Evolutionary conservation across 768 basidiomycete genomes (phyloP).

Genomic region (Tylopilus sp.): DNA sequence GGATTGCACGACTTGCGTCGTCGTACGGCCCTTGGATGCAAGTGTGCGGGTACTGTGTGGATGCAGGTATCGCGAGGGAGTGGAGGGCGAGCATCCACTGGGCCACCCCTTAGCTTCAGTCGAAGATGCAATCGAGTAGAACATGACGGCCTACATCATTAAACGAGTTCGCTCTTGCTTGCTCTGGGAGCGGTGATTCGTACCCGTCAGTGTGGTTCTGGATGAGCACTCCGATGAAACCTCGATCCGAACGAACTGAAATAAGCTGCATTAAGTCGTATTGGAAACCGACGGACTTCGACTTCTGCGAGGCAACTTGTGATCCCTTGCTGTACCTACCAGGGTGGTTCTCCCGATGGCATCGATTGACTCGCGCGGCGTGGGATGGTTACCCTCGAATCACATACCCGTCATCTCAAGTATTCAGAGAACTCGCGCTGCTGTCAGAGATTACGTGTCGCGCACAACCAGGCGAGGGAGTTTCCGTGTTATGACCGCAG

Average conservation of each 20-base stretch:
- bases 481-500: constrained; percentile 10
- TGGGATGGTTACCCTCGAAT: constrained; percentile 28
- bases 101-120: neutral
- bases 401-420: constrained; percentile 11
- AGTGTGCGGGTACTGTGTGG: neutral
- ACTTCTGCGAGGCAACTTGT: constrained; percentile 15
- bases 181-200: constrained; percentile 21
- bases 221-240: constrained; percentile 12
- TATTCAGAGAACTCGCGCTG: constrained; percentile 19
- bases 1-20: neutral
- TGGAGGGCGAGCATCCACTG: neutral
- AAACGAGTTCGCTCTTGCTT: constrained; percentile 25
- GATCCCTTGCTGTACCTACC: constrained; percentile 11
- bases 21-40: too few species aligned
- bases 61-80: neutral
- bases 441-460: constrained; percentile 32
- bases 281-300: constrained; percentile 14
- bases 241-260: constrained; percentile 20
- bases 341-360: constrained; percentile 27
- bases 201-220: constrained; percentile 18
- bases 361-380: constrained; percentile 27
- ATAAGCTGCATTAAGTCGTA: constrained; percentile 13
- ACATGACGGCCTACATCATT: constrained; percentile 3
- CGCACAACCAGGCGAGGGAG: constrained; percentile 1
- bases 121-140: constrained; percentile 7